Evolutionary conservation across 805 yeast genomes (phyloP).

Genomic region (Scheffersomyces ergatensis): DNA sequence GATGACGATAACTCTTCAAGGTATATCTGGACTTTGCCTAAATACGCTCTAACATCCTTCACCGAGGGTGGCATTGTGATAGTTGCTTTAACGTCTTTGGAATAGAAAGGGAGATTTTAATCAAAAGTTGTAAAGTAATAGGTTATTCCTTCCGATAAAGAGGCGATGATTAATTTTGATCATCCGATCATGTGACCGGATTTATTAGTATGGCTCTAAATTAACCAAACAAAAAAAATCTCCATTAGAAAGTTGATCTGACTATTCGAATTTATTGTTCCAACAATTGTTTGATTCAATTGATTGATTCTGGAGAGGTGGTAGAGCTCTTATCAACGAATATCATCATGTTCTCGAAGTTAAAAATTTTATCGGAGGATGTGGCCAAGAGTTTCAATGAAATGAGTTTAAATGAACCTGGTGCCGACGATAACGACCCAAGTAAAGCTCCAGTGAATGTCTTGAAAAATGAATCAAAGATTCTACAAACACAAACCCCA

Average conservation of each 20-base stretch:
- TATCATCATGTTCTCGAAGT: slow-evolving; percentile 35
- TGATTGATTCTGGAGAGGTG: no score
- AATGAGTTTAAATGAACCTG: slow-evolving; percentile 16
- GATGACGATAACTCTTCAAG: slow-evolving; percentile 18
- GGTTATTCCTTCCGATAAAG: no score
- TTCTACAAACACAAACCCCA: slow-evolving; percentile 46
- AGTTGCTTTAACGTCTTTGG: no score
- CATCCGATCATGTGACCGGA: no score
- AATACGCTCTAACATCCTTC: slow-evolving; percentile 5
- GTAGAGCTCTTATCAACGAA: not conserved
- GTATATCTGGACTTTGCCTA: slow-evolving; percentile 7
- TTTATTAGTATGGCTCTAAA: no score
- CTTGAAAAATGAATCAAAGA: slow-evolving; percentile 29
- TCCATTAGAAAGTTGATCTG: no score
- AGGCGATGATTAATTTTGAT: no score
- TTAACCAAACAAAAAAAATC: no score
- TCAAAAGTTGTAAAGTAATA: no score
- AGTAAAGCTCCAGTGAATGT: slow-evolving; percentile 21
- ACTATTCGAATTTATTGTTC: no score
- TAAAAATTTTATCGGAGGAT: slow-evolving; percentile 43
- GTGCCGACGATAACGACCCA: slow-evolving; percentile 1
- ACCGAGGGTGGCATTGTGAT: slow-evolving; percentile 1
- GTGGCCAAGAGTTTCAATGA: slow-evolving; percentile 44
- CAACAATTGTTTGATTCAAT: no score
- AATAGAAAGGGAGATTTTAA: no score